Conservation (phyloP, 73 alveolate genomes). For the Paramecium biaurelia region DNA sequence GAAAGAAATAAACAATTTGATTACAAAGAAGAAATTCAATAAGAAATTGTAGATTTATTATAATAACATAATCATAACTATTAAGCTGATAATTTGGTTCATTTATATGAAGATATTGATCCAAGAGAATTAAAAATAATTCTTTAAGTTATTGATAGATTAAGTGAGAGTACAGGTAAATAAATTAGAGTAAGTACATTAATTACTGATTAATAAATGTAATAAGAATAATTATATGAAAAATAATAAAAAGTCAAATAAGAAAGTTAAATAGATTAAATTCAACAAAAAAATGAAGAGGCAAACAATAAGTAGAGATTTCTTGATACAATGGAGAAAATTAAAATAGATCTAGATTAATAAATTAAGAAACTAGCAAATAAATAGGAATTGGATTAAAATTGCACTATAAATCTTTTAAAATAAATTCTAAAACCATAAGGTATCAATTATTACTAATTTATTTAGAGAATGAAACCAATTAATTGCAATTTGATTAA, state of each 20-base stretch:
- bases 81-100: conserved; percentile 42
- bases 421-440: conserved; percentile 3
- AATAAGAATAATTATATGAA: not conserved
- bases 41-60: conserved; percentile 37
- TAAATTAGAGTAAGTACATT: conserved; percentile 10
- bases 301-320: not conserved
- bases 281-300: not conserved
- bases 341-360: not conserved
- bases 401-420: not conserved
- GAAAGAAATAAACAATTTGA: conserved; percentile 56
- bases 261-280: conserved; percentile 1
- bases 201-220: not conserved
- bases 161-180: not conserved
- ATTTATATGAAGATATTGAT: conserved; percentile 49
- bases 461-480: not conserved
- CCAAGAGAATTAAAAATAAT: conserved; percentile 32
- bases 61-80: not conserved
- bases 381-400: not conserved
- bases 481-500: not conserved
- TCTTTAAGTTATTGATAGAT: conserved; percentile 4
- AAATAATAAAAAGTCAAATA: conserved; percentile 2
- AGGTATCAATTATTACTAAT: not conserved
- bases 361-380: not conserved
- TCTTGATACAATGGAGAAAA: conserved; percentile 30
- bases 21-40: not conserved